phyloP scores from a whole-genome alignment of 495 filamentous ascomycete genomes.

The Aspergillus avenaceus region DNA sequence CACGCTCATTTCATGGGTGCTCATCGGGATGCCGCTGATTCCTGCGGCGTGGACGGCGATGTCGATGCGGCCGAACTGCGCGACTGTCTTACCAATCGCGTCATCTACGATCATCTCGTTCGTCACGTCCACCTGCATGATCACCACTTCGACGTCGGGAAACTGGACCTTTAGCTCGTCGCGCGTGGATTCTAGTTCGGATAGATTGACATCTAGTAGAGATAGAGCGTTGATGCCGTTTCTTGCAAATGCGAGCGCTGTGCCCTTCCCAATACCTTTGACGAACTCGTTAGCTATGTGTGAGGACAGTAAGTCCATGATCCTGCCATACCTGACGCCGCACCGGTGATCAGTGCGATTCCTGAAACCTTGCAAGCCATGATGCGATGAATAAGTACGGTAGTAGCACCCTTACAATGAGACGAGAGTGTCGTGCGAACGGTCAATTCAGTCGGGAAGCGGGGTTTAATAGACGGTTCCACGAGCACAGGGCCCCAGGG shows the following conservation, averaged over 20 bases:
- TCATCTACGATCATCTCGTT: slow-evolving; percentile 17
- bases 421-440: too few species aligned
- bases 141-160: slow-evolving; percentile 9
- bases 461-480: too few species aligned
- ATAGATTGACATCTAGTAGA: slow-evolving; percentile 20
- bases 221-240: slow-evolving; percentile 19
- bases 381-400: too few species aligned
- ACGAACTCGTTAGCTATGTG: too few species aligned
- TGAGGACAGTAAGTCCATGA: too few species aligned
- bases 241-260: slow-evolving; percentile 17
- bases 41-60: slow-evolving; percentile 50
- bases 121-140: slow-evolving; percentile 16
- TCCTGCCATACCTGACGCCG: slow-evolving; percentile 5
- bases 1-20: slow-evolving; percentile 28
- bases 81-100: slow-evolving; percentile 12
- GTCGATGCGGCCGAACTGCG: slow-evolving; percentile 43
- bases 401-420: too few species aligned
- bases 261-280: slow-evolving; percentile 28
- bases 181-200: slow-evolving; percentile 9
- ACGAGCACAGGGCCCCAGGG: too few species aligned
- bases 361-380: slow-evolving; percentile 17
- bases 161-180: slow-evolving; percentile 9
- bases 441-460: too few species aligned
- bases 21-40: slow-evolving; percentile 12
- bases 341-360: slow-evolving; percentile 8